Base-by-base conservation (phyloP, 2,329 filamentous ascomycete species). In the Talaromyces sp. region DNA sequence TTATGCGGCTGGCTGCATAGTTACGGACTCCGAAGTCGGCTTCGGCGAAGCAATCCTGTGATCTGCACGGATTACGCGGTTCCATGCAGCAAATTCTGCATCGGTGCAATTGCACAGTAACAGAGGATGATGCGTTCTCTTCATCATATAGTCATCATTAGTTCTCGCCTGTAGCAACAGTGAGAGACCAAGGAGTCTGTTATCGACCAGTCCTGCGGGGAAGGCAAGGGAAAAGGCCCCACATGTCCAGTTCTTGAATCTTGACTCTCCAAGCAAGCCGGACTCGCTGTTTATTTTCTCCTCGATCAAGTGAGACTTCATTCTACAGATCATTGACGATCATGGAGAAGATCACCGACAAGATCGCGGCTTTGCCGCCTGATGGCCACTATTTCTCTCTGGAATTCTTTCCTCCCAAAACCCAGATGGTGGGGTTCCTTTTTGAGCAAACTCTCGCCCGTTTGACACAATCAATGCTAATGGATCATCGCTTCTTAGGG, bases 331-430 rank as follows among this genome's bases (percentile, higher is more conserved):
- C 16, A 7, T 6, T 23, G n/a, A 18, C 14, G 64, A 67, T 61
- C 65, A 91, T 91, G 88, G 89, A 92, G 80, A 95, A 91, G 79
- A 93, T 97, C 74, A 96, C 92, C 65, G 90, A 96, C 83, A 96
- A 96, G 83, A 94, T 98, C 73, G 90, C 91, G 78, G 91, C 92
- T 64, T 81, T 99, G 80, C 90, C 91, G 76, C 85, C 89, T 66
- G 87, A 91, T 76, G 85, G 86, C 67, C 87, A 85, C 74, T 98
- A 95, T 82, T 96, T 96, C 79, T 98, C 95, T 55, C 89, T 98
- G 78, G 95, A 99, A 80, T 99, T 99, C 86, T 99, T 99, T 81
- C 95, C 95, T 68, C 95, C 95, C 65, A 99, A 98, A 82, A 99
- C 95, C 54, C 84, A 89, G 64, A 96, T 96, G 88, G 85, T 86